Base-by-base conservation (phyloP, 371 early-diverging fungal genomes). In the Apophysomyces trapeziformis region DNA sequence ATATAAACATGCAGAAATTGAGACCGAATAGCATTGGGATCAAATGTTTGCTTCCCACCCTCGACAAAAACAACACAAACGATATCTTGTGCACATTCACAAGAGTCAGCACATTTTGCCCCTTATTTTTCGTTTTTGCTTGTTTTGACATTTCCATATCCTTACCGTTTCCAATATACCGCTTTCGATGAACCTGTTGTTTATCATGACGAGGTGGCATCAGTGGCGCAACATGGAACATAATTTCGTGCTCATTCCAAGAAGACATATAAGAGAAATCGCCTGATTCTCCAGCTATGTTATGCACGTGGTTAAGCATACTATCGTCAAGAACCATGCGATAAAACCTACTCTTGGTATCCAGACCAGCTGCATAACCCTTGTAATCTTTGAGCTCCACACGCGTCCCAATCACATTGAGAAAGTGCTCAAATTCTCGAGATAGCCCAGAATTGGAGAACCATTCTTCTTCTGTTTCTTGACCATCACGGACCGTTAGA, bases 161-260 rank as follows among this genome's bases (percentile, higher is more conserved):
- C 37, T 56, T 78, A 80, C 82, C 93, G 78, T 95, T 95, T 56
- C 95, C 95, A 60, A 95, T 90, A 71, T 93, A 92, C 11, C 91
- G 78, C 67, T 95, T 95, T 21, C 92, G 82, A 62, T 91, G 89
- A 32, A 94, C 80, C 72, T 93, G 94, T 61, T 94, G 93, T 16
- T 76, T 76, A 71, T 94, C 94, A 9, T 77, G 83, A 59, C 83
- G 85, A 71, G 69, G 84, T 2, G 95, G 95, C 58, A 95, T 82
- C 18, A 92, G 60, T 2, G 94, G 88, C 5, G 92, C 85, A 0
- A 94, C 91, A 68, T 95, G 95, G 73, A 91, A 94, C 90, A 93
- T 91, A 65, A 95, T 86, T 62, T 92, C 91, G 64, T 87, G 87
- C 18, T 87, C 88, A 69, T 82, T 88, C 85, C 93, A 92, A 72